Evolutionary conservation across 2,329 filamentous ascomycete genomes (phyloP).

Genomic region (Arthrocladium fulminans): DNA sequence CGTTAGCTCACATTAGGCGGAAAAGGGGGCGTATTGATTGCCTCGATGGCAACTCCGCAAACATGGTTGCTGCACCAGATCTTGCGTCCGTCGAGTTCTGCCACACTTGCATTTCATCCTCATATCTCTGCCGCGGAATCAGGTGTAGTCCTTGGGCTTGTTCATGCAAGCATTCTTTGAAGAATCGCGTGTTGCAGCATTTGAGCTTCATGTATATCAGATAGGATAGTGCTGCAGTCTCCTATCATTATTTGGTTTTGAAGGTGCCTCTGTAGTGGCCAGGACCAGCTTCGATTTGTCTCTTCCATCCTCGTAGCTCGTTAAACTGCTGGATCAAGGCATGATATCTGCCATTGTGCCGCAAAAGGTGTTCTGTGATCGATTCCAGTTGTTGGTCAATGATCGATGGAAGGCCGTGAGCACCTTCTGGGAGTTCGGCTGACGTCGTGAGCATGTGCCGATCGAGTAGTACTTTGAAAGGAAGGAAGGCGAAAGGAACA

Average conservation of each 20-base stretch:
- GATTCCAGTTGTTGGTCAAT: background rate
- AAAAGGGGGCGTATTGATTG: background rate
- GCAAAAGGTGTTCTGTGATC: background rate
- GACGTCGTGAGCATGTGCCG: background rate
- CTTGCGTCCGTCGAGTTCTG: conserved; percentile 1
- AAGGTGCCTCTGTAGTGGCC: background rate
- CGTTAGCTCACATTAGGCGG: background rate
- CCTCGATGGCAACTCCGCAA: background rate
- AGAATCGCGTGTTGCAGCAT: background rate
- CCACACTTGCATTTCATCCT: background rate
- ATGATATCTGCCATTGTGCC: background rate
- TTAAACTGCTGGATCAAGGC: background rate
- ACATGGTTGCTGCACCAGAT: background rate
- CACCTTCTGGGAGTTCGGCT: background rate
- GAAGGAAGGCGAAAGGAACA: background rate
- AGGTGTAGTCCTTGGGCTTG: background rate
- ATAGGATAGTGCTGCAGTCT: background rate
- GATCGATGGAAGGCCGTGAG: background rate
- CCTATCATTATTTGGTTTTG: background rate
- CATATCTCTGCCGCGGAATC: background rate
- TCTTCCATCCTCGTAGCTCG: background rate
- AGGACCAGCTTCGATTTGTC: background rate
- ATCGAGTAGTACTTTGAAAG: background rate
- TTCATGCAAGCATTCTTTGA: background rate
- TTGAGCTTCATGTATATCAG: background rate